phyloP scores from a whole-genome alignment of 2,329 filamentous ascomycete species.

The Epichloe festucae region DNA sequence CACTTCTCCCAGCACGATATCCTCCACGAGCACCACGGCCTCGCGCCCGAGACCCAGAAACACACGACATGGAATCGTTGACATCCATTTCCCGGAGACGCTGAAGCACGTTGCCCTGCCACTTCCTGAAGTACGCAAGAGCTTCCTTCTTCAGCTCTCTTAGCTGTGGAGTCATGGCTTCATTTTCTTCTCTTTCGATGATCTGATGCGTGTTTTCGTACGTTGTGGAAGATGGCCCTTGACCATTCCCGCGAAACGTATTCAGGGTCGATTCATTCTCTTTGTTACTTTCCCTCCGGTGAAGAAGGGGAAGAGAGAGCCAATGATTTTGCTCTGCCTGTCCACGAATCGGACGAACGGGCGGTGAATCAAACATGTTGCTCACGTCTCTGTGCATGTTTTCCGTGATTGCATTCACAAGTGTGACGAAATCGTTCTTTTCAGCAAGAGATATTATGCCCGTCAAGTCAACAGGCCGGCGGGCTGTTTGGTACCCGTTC shows the following conservation, averaged over 20 bases:
- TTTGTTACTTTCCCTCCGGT: constrained; percentile 10
- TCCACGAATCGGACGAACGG: constrained; percentile 18
- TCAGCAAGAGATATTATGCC: constrained; percentile 34
- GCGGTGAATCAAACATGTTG: constrained; percentile 37
- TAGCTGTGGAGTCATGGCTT: constrained; percentile 31
- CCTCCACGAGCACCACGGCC: constrained; percentile 14
- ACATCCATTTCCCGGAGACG: constrained; percentile 57
- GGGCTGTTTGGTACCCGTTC: constrained; percentile 20
- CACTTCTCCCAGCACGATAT: constrained; percentile 16
- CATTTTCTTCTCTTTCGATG: constrained; percentile 19
- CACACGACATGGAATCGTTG: constrained; percentile 22
- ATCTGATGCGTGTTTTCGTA: constrained; percentile 17
- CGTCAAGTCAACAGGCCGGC: constrained; percentile 38
- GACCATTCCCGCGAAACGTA: constrained; percentile 2
- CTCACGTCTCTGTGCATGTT: constrained; percentile 39
- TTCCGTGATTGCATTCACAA: constrained; percentile 40
- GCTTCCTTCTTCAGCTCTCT: constrained; percentile 57
- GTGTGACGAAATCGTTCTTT: constrained; percentile 36
- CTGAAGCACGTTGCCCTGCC: constrained; percentile 58
- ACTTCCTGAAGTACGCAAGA: constrained; percentile 63
- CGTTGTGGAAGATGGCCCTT: constrained; percentile 8
- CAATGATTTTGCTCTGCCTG: constrained; percentile 22
- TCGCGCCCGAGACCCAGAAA: constrained; percentile 20
- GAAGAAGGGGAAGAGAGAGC: constrained; percentile 21
- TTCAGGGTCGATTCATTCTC: constrained; percentile 9